Conservation (phyloP, 441 rosid species). For the Geranium incanum region DNA sequence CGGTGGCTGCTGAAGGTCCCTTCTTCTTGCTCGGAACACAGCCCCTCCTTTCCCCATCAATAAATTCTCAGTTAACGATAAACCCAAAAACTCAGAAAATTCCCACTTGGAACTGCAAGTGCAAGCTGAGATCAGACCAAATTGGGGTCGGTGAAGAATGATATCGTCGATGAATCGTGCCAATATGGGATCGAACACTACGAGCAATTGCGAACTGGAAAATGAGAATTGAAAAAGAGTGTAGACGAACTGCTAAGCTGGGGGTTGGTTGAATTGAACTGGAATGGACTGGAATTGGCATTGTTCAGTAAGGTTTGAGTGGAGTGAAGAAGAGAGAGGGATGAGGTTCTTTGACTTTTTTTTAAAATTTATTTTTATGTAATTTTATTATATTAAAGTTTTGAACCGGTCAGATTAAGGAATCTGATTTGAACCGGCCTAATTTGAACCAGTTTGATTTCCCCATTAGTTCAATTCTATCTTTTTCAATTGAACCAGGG, state of each 20-base stretch:
- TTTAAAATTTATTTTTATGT: too few relatives aligned
- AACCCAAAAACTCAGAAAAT: not conserved
- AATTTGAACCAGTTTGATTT: too few relatives aligned
- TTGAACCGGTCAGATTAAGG: too few relatives aligned
- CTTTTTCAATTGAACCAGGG: too few relatives aligned
- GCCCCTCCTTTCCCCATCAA: constrained; percentile 95
- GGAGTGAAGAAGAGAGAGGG: too few relatives aligned
- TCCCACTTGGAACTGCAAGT: not conserved
- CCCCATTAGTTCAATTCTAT: too few relatives aligned
- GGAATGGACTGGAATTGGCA: too few relatives aligned
- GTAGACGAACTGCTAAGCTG: not conserved
- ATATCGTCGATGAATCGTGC: not conserved
- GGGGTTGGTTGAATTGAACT: not conserved
- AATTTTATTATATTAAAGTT: too few relatives aligned
- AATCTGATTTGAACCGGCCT: too few relatives aligned
- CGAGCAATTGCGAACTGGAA: not conserved
- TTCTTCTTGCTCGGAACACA: constrained; percentile 87
- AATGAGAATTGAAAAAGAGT: too few relatives aligned
- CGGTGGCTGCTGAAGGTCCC: constrained; percentile 31
- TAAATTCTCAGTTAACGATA: not conserved
- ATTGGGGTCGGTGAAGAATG: not conserved
- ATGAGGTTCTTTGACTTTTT: too few relatives aligned
- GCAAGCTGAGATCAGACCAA: not conserved
- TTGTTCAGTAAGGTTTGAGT: too few relatives aligned
- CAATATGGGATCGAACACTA: not conserved